Conservation (phyloP, 306 rosid genomes). For the Glycine latifolia region DNA sequence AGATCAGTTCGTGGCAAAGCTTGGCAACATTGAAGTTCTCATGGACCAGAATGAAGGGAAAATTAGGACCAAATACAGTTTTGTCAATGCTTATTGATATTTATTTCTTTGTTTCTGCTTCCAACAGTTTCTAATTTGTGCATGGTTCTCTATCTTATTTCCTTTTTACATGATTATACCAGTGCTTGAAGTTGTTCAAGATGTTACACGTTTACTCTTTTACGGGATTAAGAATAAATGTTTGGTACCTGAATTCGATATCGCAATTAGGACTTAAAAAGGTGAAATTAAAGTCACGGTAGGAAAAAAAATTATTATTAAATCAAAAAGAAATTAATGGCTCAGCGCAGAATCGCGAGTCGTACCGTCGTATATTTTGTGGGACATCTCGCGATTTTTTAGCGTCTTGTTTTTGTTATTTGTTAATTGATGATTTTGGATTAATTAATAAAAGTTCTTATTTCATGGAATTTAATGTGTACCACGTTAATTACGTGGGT, state of each 20-base stretch:
- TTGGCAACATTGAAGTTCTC: slow-evolving; percentile 68
- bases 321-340: not conserved
- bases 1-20: slow-evolving; percentile 39
- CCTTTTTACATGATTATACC: not conserved
- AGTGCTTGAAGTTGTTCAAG: slow-evolving; percentile 2
- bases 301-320: not conserved
- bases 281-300: not conserved
- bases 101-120: slow-evolving; percentile 18
- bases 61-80: slow-evolving; percentile 74
- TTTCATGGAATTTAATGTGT: not conserved
- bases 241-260: not conserved
- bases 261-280: not conserved
- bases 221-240: not conserved
- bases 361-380: not conserved
- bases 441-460: not conserved
- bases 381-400: not conserved
- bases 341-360: not conserved
- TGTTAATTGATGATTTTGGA: not conserved
- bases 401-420: not conserved
- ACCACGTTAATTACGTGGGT: not conserved
- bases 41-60: slow-evolving; percentile 65
- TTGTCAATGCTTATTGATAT: slow-evolving; percentile 58
- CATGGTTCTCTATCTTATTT: slow-evolving; percentile 10
- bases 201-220: too few species aligned
- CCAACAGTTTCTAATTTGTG: slow-evolving; percentile 1